Evolutionary conservation across 2,329 filamentous ascomycete species (phyloP), one percentile per base, ranked within the genome.

Genomic region (Penicillium fuscoglaucum): DNA sequence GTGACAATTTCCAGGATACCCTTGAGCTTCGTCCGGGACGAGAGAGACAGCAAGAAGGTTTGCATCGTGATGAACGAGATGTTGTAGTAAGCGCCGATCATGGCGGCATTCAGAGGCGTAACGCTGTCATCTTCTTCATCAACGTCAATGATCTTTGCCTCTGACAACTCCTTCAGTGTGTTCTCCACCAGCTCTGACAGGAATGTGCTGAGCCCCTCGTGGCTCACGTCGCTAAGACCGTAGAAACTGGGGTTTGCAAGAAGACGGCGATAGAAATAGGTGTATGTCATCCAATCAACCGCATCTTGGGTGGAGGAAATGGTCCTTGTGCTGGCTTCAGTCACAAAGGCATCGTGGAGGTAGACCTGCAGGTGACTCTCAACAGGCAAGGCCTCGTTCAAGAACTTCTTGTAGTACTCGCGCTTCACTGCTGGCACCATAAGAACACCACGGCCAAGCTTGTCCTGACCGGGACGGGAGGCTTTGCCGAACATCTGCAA

Each of bases 11-110:
- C 95, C 55, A 99, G 82, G 44, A 99, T 93, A 47, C 92, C 92
- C 83, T 99, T 99, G 64, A 99, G 86, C 80, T 96, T 98, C 4
- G 93, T 98, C 66, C 89, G 89, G 43, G 87, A 87, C 55, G 87
- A 93, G 47, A 99, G 83, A 15, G 95, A 99, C 56, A 99, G 82
- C 52, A 99, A 82, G 82, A 99, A 93, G 0, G 95, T 99, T 78
- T 99, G 93, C 93, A 99, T 99, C 3, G 95, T 99, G 74, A 96
- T 90, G 79, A 97, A 98, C 6, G 93, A 97, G 71, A 99, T 96
- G 77, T 97, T 98, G 83, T 99, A 99, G 82, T 99, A 98, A 1
- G 95, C 92, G 10, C 91, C 92, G 71, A 99, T 98, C 90, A 97
- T 97, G 66, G 95, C 95, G 2, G 93, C 90, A 74, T 99, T 98